These are phyloP conservation scores for Fomes fomentarius DNA, from an alignment of 1,284 basidiomycete genomes.

Conservation along the genomic window DNA sequence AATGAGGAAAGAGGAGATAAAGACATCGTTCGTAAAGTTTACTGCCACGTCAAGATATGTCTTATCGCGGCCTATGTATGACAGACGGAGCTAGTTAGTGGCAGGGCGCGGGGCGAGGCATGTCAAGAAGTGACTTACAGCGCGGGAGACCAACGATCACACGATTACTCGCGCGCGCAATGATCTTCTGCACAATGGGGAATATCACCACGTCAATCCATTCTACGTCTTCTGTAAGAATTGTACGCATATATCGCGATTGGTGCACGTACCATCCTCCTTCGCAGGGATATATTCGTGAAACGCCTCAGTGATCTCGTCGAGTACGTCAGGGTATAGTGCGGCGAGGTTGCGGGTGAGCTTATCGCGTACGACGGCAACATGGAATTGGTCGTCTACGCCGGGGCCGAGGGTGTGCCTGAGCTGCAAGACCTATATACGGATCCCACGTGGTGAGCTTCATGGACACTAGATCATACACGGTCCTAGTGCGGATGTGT, in stretches of 20 bases:
- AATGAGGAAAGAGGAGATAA: constrained; percentile 23
- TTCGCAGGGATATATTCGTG: constrained; percentile 23
- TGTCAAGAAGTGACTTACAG: constrained; percentile 1
- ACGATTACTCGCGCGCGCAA: constrained; percentile 23
- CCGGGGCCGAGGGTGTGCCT: constrained; percentile 20
- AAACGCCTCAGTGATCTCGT: constrained; percentile 34
- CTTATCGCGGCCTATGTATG: constrained; percentile 18
- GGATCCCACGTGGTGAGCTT: too few relatives aligned
- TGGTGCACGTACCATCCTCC: constrained; percentile 15
- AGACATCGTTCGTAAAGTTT: constrained; percentile 24
- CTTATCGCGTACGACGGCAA: constrained; percentile 31
- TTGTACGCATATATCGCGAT: too few relatives aligned
- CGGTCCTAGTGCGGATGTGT: too few relatives aligned
- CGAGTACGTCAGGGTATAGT: constrained; percentile 32
- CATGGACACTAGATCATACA: too few relatives aligned
- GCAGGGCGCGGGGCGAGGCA: neutral
- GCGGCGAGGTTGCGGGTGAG: constrained; percentile 31
- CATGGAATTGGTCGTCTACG: constrained; percentile 33
- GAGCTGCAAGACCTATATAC: constrained; percentile 16
- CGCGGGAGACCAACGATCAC: constrained; percentile 24
- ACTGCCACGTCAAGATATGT: constrained; percentile 24
- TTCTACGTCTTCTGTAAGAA: neutral
- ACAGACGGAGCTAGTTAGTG: neutral
- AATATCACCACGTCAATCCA: constrained; percentile 15
- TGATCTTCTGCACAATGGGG: constrained; percentile 19